Percentiles rank a stretch among this genome's conserved stretches.
Conservation (phyloP, 1,139 yeast genomes). For the Taphrina pruni region DNA sequence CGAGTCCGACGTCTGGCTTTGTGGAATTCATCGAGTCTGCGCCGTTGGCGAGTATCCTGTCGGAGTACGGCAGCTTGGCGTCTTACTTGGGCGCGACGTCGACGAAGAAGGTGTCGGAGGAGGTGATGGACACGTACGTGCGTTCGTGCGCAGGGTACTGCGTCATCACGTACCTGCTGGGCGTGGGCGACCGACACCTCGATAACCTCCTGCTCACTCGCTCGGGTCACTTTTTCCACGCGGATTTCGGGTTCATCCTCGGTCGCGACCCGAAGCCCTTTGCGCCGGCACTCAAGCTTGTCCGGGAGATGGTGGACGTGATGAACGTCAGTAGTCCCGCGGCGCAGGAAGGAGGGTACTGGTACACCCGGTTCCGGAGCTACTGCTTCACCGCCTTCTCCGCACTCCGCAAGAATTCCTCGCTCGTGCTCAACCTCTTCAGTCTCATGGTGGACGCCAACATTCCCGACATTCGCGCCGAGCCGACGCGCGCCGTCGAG, state of each 20-base stretch:
- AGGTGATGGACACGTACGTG: constrained; percentile 90
- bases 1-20: constrained; percentile 88
- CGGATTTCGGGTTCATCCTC: constrained; percentile 93
- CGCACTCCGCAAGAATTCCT: constrained; percentile 85
- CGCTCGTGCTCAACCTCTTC: constrained; percentile 84
- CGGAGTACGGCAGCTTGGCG: constrained; percentile 68
- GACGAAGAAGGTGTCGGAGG: constrained; percentile 63
- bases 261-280: constrained; percentile 98
- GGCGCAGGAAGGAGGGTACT: constrained; percentile 67
- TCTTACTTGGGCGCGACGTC: constrained; percentile 58
- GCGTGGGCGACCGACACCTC: constrained; percentile 96
- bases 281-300: constrained; percentile 97
- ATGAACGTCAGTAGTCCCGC: constrained; percentile 72
- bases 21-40: constrained; percentile 92
- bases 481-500: constrained; percentile 76
- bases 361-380: constrained; percentile 83
- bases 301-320: constrained; percentile 95
- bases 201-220: constrained; percentile 79
- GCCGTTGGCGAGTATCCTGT: constrained; percentile 79
- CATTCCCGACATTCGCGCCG: constrained; percentile 82
- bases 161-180: constrained; percentile 89
- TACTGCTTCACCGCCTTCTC: constrained; percentile 95
- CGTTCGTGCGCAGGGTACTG: constrained; percentile 97
- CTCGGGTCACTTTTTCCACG: constrained; percentile 66
- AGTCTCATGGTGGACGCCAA: constrained; percentile 94